A percentile compares a stretch with the other conserved stretches of the same genome.
These are phyloP conservation scores for Talaromyces thailandensis DNA, from an alignment of 495 filamentous ascomycete genomes.

Conservation along the genomic window DNA sequence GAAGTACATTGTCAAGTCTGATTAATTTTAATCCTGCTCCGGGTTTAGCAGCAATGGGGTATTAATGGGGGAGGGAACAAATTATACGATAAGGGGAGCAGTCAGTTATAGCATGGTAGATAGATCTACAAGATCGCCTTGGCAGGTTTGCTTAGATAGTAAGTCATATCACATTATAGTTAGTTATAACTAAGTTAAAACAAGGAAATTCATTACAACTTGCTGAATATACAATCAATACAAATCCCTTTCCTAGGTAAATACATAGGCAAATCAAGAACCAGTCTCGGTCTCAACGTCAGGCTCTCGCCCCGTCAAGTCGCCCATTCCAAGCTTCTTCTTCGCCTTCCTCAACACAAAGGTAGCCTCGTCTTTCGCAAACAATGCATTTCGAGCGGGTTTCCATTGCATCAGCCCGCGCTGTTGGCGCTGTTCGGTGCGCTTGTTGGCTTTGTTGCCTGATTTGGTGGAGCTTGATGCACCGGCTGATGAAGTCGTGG, in stretches of 20 bases:
- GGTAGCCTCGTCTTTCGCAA: slow-evolving; percentile 43
- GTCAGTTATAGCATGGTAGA: not conserved
- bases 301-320: slow-evolving; percentile 40
- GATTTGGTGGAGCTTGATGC: slow-evolving; percentile 5
- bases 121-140: not conserved
- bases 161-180: not conserved
- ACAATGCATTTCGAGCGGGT: slow-evolving; percentile 42
- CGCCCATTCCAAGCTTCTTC: slow-evolving; percentile 35
- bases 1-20: slow-evolving; percentile 50
- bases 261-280: not conserved
- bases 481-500: slow-evolving; percentile 2
- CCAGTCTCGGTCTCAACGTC: slow-evolving; percentile 46
- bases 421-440: slow-evolving; percentile 41
- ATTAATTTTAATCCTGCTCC: not conserved
- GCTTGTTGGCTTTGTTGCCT: slow-evolving; percentile 27
- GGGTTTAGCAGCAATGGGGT: not conserved
- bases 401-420: slow-evolving; percentile 48
- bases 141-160: too few relatives aligned
- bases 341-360: slow-evolving; percentile 37
- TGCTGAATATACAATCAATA: too few relatives aligned
- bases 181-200: not conserved
- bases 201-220: not conserved
- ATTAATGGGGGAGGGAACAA: not conserved
- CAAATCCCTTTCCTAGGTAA: too few relatives aligned
- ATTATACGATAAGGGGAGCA: not conserved